These are phyloP conservation scores for Yarrowia sp. DNA, from an alignment of 805 yeast species.

Conservation along the genomic window DNA sequence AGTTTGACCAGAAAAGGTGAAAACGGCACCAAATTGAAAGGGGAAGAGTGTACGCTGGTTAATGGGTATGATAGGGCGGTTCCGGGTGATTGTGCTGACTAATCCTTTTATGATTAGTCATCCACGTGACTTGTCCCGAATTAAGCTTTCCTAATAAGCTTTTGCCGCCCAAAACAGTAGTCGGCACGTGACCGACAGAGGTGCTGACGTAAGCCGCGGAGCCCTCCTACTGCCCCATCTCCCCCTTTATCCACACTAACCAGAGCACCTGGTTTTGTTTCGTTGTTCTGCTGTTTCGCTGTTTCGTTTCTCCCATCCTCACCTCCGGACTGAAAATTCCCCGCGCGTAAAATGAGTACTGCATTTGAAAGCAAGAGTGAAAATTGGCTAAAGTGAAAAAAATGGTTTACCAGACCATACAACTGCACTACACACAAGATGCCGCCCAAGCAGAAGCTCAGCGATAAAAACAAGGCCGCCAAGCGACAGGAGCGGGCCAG, in stretches of 20 bases:
- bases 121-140: not conserved
- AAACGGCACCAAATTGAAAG: too few relatives aligned
- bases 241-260: too few relatives aligned
- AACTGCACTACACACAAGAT: constrained; percentile 2
- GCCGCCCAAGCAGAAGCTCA: constrained; percentile 54
- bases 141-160: not conserved
- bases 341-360: not conserved
- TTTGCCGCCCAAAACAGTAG: not conserved
- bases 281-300: too few relatives aligned
- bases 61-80: too few relatives aligned
- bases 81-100: too few relatives aligned
- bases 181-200: not conserved
- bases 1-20: too few relatives aligned
- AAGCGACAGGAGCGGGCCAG: constrained; percentile 60
- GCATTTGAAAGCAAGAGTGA: constrained; percentile 23
- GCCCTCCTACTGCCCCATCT: too few relatives aligned
- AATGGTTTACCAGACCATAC: constrained; percentile 1
- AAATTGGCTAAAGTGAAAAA: constrained; percentile 13
- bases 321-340: not conserved
- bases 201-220: too few relatives aligned
- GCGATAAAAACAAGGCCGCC: constrained; percentile 52
- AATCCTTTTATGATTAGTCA: too few relatives aligned
- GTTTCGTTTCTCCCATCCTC: not conserved
- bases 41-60: too few relatives aligned
- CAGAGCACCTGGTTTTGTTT: too few relatives aligned